phyloP scores from a whole-genome alignment of 306 rosid genomes.

The Neltuma alba region DNA sequence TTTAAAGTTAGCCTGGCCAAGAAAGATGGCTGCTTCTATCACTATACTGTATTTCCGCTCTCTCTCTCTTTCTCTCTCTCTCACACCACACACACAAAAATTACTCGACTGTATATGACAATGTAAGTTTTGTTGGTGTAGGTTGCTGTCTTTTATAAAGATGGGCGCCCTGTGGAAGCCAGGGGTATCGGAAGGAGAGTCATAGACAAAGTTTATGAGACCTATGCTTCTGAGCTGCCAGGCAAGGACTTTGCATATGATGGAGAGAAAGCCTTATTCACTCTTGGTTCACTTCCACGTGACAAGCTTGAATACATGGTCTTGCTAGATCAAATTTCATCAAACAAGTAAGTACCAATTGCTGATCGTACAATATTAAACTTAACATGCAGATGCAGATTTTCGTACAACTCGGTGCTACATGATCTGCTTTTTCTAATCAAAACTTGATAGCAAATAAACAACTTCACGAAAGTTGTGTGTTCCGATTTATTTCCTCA shows the following conservation, averaged over 20 bases:
- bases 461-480: background rate
- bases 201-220: slow-evolving; percentile 39
- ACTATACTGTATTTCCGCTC: slow-evolving; percentile 34
- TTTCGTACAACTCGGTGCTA: too few relatives aligned
- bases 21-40: slow-evolving; percentile 42
- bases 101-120: background rate
- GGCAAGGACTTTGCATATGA: slow-evolving; percentile 42
- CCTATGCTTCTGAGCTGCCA: slow-evolving; percentile 29
- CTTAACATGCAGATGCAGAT: background rate
- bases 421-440: background rate
- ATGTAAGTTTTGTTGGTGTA: slow-evolving; percentile 26
- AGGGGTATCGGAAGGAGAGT: slow-evolving; percentile 48
- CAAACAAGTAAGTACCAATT: slow-evolving; percentile 30
- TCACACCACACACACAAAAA: too few relatives aligned
- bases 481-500: background rate
- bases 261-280: slow-evolving; percentile 48
- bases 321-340: slow-evolving; percentile 40
- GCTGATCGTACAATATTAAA: background rate
- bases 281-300: slow-evolving; percentile 30
- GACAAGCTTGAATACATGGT: slow-evolving; percentile 29
- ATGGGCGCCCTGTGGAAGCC: slow-evolving; percentile 34
- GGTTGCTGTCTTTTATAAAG: slow-evolving; percentile 48
- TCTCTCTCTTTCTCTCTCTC: background rate
- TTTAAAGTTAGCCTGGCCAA: slow-evolving; percentile 35
- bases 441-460: background rate